phyloP scores from a whole-genome alignment of 2,329 filamentous ascomycete species.

The Fusarium aywerte region DNA sequence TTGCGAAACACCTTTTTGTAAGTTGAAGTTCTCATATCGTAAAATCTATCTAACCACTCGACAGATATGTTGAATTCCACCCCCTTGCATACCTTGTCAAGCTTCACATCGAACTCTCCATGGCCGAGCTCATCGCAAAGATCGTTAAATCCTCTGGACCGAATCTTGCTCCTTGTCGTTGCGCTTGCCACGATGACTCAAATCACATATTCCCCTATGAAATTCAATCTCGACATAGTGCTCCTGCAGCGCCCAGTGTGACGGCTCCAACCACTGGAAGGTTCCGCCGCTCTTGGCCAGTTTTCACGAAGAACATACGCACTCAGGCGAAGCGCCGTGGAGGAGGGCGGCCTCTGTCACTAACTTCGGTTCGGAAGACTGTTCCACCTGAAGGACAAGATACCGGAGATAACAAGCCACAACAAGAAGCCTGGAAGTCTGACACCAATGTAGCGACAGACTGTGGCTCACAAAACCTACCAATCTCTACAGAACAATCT shows the following conservation, averaged over 20 bases:
- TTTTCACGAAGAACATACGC: neutral
- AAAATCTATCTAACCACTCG: neutral
- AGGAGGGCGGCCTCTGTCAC: conserved; percentile 3
- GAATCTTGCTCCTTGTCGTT: conserved; percentile 32
- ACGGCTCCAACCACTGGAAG: conserved; percentile 39
- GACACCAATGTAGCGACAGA: conserved; percentile 15
- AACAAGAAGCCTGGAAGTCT: conserved; percentile 13
- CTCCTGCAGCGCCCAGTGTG: neutral
- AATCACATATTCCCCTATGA: conserved; percentile 19
- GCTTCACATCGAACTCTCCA: conserved; percentile 44
- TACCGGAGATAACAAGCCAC: neutral
- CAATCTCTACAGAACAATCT: conserved; percentile 23
- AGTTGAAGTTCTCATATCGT: neutral
- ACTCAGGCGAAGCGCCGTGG: conserved; percentile 13
- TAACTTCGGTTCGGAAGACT: conserved; percentile 4
- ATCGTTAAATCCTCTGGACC: conserved; percentile 41
- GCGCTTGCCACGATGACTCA: conserved; percentile 35
- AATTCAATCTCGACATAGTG: conserved; percentile 23
- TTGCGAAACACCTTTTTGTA: conserved; percentile 41
- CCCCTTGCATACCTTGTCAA: conserved; percentile 46
- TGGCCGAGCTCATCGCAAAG: conserved; percentile 45
- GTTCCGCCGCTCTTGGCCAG: conserved; percentile 35
- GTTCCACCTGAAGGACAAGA: conserved; percentile 2
- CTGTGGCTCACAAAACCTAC: conserved; percentile 21
- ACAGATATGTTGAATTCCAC: conserved; percentile 44